Conservation (phyloP, 441 rosid species). For the Gossypium gossypioides region DNA sequence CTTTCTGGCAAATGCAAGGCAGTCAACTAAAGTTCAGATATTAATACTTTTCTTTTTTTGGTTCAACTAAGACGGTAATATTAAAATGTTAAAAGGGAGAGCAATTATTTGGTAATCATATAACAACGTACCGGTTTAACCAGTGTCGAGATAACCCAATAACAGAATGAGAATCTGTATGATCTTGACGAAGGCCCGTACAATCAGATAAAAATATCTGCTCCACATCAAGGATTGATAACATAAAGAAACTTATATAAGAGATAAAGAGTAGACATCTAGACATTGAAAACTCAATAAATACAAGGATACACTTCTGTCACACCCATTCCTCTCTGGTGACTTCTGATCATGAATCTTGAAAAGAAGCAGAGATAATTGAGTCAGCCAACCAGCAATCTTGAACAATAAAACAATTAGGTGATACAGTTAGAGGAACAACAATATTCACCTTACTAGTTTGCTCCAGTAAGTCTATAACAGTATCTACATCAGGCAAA, state of each 20-base stretch:
- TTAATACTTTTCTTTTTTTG: not conserved
- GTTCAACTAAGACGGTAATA: not conserved
- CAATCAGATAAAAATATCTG: constrained; percentile 47
- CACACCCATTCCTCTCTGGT: constrained; percentile 39
- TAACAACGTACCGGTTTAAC: constrained; percentile 49
- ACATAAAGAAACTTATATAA: constrained; percentile 14
- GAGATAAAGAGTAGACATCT: not conserved
- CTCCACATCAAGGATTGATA: constrained; percentile 46
- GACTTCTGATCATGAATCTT: constrained; percentile 75
- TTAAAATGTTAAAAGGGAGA: not conserved
- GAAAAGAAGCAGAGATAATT: constrained; percentile 19
- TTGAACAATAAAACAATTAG: constrained; percentile 13
- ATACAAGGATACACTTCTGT: constrained; percentile 58
- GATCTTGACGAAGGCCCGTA: constrained; percentile 36
- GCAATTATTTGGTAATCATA: not conserved
- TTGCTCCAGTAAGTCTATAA: constrained; percentile 86
- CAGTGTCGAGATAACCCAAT: constrained; percentile 59
- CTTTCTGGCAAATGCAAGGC: not conserved
- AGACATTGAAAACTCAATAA: not conserved
- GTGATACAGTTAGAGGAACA: not conserved
- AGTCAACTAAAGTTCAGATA: not conserved
- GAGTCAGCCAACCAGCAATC: constrained; percentile 17
- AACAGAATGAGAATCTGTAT: constrained; percentile 41
- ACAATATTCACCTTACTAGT: constrained; percentile 62
- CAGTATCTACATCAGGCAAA: constrained; percentile 86